Evolutionary conservation across 352 stramenopile genomes (phyloP).

Genomic region (Detonula confervacea): DNA sequence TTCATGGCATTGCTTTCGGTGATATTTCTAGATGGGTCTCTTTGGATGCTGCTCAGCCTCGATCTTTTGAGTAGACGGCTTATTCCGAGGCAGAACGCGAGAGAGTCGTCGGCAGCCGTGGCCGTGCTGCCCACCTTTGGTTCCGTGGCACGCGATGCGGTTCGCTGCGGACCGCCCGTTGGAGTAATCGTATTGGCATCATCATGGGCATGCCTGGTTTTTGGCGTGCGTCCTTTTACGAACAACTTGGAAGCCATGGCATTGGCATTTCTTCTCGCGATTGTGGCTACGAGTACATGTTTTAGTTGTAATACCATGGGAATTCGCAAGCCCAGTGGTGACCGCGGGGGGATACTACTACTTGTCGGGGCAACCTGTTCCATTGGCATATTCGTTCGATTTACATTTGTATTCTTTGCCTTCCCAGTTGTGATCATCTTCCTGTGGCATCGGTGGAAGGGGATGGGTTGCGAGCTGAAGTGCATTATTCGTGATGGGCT

Average conservation of each 20-base stretch:
- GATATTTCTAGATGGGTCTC: conserved; percentile 65
- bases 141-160: neutral
- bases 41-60: conserved; percentile 57
- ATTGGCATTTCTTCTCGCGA: conserved; percentile 59
- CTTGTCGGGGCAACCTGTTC: conserved; percentile 60
- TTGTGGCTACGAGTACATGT: conserved; percentile 20
- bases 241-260: conserved; percentile 76
- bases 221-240: conserved; percentile 74
- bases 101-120: too few species aligned
- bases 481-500: conserved; percentile 24
- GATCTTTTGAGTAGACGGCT: neutral
- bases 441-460: conserved; percentile 42
- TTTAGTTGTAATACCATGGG: conserved; percentile 6
- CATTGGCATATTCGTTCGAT: conserved; percentile 76
- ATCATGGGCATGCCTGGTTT: conserved; percentile 69
- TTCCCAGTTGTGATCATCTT: conserved; percentile 60
- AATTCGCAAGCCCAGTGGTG: neutral
- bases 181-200: conserved; percentile 66
- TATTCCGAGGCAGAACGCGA: too few species aligned
- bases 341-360: conserved; percentile 1
- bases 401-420: conserved; percentile 81
- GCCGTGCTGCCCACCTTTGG: neutral
- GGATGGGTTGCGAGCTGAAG: conserved; percentile 9
- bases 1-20: conserved; percentile 70
- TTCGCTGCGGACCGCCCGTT: conserved; percentile 35